phyloP scores from a whole-genome alignment of 2,329 filamentous ascomycete species.

The Colletotrichum limetticola region DNA sequence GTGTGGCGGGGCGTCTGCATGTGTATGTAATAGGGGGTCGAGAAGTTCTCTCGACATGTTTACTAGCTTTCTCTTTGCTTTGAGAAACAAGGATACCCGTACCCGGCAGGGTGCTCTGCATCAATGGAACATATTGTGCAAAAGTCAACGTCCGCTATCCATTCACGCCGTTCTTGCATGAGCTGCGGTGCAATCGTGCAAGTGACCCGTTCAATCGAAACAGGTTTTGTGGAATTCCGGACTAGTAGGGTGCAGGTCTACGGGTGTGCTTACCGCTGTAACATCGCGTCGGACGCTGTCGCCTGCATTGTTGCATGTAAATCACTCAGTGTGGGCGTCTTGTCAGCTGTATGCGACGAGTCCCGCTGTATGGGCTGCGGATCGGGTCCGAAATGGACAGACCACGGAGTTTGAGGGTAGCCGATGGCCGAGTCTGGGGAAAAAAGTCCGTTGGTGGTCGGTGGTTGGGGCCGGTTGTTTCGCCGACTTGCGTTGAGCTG shows the following conservation, averaged over 20 bases:
- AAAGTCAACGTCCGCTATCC: not conserved
- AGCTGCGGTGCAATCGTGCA: not conserved
- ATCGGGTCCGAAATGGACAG: not conserved
- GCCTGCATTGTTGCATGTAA: not conserved
- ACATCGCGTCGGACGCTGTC: not conserved
- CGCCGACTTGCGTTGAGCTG: not conserved
- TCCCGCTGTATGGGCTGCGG: not conserved
- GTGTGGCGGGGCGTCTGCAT: not conserved
- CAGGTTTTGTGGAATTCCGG: not conserved
- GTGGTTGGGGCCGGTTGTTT: no score
- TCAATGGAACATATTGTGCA: not conserved
- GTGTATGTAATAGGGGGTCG: not conserved
- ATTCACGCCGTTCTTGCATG: not conserved
- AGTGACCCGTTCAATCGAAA: not conserved
- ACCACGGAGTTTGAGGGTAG: not conserved
- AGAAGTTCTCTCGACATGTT: not conserved
- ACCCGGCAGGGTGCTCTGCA: not conserved
- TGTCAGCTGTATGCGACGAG: no score
- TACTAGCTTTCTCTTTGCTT: not conserved
- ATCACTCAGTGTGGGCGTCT: not conserved
- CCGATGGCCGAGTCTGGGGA: not conserved
- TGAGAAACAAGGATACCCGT: conserved; percentile 14
- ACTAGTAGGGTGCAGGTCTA: not conserved
- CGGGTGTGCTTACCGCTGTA: not conserved
- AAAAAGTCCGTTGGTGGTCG: not conserved